Conservation (phyloP, 176 grass and related monocot genomes). For the Canna indica region DNA sequence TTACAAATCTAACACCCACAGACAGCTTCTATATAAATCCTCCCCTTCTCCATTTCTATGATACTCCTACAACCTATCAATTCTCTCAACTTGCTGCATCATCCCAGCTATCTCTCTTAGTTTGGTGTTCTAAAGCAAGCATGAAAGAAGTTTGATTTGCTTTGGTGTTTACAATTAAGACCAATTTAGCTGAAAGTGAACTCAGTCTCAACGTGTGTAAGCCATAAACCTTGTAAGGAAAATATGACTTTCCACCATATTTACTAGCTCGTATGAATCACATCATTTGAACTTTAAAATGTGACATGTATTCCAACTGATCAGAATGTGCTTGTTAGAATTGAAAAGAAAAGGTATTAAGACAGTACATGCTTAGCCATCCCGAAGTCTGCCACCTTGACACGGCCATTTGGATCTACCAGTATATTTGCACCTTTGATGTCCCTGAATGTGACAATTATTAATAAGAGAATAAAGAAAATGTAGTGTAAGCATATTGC, state of each 20-base stretch:
- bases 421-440: constrained; percentile 99
- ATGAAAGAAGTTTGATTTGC: no score
- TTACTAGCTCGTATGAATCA: not conserved
- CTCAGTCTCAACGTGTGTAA: not conserved
- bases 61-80: no score
- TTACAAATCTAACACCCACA: no score
- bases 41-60: no score
- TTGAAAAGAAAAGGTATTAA: not conserved
- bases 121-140: no score
- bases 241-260: not conserved
- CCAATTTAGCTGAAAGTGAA: not conserved
- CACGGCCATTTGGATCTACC: constrained; percentile 91
- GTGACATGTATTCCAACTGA: not conserved
- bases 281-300: not conserved
- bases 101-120: no score
- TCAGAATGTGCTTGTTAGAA: not conserved
- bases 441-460: constrained; percentile 40
- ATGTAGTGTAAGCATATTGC: constrained; percentile 20
- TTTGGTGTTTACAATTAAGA: not conserved
- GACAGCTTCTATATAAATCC: no score
- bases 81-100: no score
- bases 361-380: constrained; percentile 91
- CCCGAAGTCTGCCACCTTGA: constrained; percentile 95
- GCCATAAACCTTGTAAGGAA: not conserved
- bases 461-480: constrained; percentile 20